phyloP scores from a whole-genome alignment of 495 filamentous ascomycete species.

The Penicillium lagena region DNA sequence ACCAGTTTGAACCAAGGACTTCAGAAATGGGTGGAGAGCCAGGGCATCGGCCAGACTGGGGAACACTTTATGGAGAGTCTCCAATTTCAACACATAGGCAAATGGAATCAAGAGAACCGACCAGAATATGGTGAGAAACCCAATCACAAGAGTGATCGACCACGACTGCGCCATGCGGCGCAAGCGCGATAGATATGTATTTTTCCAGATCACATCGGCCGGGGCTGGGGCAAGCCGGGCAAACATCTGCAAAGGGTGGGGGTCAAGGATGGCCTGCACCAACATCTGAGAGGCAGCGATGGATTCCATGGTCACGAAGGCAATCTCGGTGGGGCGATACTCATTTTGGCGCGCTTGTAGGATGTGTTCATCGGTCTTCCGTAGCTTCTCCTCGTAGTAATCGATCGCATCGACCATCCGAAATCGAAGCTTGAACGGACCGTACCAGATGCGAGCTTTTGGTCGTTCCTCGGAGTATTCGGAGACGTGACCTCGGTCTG shows the following conservation, averaged over 20 bases:
- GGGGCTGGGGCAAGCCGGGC: conserved; percentile 83
- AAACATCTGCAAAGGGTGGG: conserved; percentile 75
- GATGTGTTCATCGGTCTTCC: conserved; percentile 74
- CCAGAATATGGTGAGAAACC: conserved; percentile 83
- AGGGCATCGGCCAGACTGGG: conserved; percentile 66
- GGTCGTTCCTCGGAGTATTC: conserved; percentile 52
- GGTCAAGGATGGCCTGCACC: conserved; percentile 85
- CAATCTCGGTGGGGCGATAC: conserved; percentile 71
- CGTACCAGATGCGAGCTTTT: conserved; percentile 69
- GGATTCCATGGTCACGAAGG: conserved; percentile 96
- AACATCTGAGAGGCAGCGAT: conserved; percentile 92
- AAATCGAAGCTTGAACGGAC: conserved; percentile 64
- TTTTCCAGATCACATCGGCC: conserved; percentile 84
- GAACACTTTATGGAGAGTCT: conserved; percentile 66
- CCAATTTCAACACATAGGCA: conserved; percentile 68
- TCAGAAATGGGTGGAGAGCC: conserved; percentile 55
- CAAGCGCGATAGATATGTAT: conserved; percentile 78
- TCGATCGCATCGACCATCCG: conserved; percentile 83
- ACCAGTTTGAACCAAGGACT: conserved; percentile 78
- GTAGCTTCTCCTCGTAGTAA: conserved; percentile 85
- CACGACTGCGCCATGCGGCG: conserved; percentile 70
- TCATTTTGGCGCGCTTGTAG: conserved; percentile 62
- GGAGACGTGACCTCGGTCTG: conserved; percentile 25
- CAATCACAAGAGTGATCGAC: conserved; percentile 75
- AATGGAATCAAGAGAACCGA: conserved; percentile 75